Evolutionary conservation across 805 yeast species (phyloP).

Genomic region (Babjeviella inositovora): DNA sequence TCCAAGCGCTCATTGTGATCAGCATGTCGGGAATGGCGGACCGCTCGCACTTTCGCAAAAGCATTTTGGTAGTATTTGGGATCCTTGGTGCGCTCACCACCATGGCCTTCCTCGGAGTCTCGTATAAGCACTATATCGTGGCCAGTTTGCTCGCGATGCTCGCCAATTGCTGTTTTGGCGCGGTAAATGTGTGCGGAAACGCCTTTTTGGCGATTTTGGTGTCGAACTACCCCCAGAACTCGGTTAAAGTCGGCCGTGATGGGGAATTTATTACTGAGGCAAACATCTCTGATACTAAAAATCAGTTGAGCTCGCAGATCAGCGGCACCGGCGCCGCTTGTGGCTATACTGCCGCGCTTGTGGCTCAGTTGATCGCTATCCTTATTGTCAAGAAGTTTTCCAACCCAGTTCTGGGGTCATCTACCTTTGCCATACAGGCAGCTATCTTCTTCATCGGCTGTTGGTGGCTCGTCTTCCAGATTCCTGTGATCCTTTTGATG

Average conservation of each 20-base stretch:
- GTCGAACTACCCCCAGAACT: constrained; percentile 13
- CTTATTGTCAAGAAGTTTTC: constrained; percentile 20
- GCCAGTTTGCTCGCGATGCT: constrained; percentile 37
- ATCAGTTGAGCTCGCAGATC: constrained; percentile 28
- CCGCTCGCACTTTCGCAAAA: constrained; percentile 43
- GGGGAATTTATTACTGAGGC: not conserved
- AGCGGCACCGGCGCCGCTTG: constrained; percentile 59
- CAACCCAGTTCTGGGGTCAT: too few species aligned
- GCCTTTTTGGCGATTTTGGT: constrained; percentile 53
- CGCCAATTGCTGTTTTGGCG: constrained; percentile 61
- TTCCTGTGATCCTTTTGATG: constrained; percentile 37
- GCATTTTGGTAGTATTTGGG: constrained; percentile 39
- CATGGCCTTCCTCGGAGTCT: constrained; percentile 20
- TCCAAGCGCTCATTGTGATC: constrained; percentile 58
- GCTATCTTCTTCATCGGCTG: constrained; percentile 51
- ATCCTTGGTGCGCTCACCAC: constrained; percentile 41
- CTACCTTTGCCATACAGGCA: constrained; percentile 27
- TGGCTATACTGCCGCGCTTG: constrained; percentile 54
- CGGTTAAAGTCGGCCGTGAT: not conserved
- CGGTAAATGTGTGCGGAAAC: constrained; percentile 68
- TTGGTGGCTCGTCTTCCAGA: constrained; percentile 67
- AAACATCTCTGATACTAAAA: constrained; percentile 5
- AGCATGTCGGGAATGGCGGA: constrained; percentile 64
- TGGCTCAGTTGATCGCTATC: constrained; percentile 51
- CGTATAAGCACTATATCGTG: constrained; percentile 24